Evolutionary conservation across 768 basidiomycete genomes (phyloP).

Genomic region (Cystobasidium ongulense): DNA sequence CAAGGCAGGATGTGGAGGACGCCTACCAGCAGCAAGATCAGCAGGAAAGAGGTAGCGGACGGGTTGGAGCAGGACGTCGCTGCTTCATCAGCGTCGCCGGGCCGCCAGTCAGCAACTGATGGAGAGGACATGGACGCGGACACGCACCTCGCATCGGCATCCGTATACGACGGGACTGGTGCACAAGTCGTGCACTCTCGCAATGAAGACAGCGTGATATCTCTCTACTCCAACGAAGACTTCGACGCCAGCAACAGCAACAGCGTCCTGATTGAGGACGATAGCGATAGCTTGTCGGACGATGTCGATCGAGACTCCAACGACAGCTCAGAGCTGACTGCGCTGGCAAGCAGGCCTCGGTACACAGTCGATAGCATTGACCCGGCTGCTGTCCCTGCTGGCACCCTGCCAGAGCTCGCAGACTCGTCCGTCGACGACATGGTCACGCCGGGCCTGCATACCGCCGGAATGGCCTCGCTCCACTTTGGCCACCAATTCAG

Average conservation of each 20-base stretch:
- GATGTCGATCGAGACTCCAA: background rate
- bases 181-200: background rate
- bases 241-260: background rate
- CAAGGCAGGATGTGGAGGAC: background rate
- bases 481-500: background rate
- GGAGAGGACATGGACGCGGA: background rate
- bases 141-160: background rate
- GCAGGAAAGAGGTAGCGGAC: background rate
- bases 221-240: background rate
- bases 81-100: background rate
- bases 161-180: background rate
- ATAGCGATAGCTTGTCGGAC: background rate
- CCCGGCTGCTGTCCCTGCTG: background rate
- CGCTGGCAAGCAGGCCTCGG: slow-evolving; percentile 6
- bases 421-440: background rate
- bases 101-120: no score
- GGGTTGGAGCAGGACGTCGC: background rate
- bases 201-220: background rate
- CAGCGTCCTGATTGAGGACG: background rate
- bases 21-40: background rate
- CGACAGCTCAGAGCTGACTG: slow-evolving; percentile 20
- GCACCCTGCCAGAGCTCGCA: background rate
- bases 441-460: slow-evolving; percentile 23
- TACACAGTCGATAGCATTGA: background rate
- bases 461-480: slow-evolving; percentile 3